Evolutionary conservation across 2,329 filamentous ascomycete genomes (phyloP), one percentile per base, ranked within the genome.

Genomic region (Purpureocillium takamizusanense): DNA sequence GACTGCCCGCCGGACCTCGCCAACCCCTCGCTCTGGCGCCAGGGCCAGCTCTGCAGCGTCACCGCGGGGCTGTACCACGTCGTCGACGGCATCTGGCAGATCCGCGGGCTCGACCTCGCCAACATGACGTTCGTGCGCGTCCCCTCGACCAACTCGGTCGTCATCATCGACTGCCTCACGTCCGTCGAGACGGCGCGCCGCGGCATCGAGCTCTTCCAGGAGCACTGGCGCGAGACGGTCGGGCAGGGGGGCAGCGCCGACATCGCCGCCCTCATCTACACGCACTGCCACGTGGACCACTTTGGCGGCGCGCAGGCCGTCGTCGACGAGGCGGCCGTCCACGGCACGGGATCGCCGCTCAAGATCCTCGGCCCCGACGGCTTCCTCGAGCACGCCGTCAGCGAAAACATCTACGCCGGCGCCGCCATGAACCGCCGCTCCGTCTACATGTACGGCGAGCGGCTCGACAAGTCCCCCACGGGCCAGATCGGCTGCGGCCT

Each of bases 261-360:
- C 1, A 48, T 65, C 14, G 55, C 44, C 1, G 63, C 50, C 3
- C 42, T 66, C 33, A 53, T 66, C n/a, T 66, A 65, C 44, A 56
- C 62, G 6, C 63, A 67, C 40, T 62, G 52, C 3, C 62, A 66
- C 43, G 54, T 35, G 11, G 63, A 65, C 38, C 62, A 66, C 41
- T 65, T 55, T 34, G 44, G 42, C 13, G 63, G 61, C 25, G 52
- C 47, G 2, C 38, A 40, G 27, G 55, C 48, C 14, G 41, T 52
- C 25, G 21, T 51, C 16, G 37, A 41, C 14, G 31, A 42, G 33
- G 44, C 21, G 21, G 21, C 6, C 5, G 21, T 10, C 21, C 6
- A 25, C 21, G n/a, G n/a, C n/a, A n/a, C n/a, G n/a, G n/a, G n/a
- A n/a, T n/a, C n/a, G n/a, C n/a, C 38, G 11, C 38, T 44, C 30